Evolutionary conservation across 352 stramenopile species (phyloP).

Genomic region (Phytophthora macrochlamydospora): DNA sequence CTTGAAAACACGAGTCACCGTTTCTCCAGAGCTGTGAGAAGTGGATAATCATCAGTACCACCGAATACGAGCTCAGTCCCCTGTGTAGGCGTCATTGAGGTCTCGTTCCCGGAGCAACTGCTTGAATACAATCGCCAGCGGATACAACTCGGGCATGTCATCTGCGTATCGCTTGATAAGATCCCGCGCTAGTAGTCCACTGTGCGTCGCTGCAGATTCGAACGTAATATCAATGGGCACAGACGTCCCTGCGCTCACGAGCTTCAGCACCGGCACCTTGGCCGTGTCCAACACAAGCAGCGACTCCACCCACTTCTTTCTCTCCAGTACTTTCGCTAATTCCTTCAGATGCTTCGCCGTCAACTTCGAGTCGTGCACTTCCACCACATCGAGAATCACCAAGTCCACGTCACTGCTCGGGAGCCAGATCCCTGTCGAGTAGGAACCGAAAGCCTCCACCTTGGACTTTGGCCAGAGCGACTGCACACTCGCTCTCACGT

Average conservation of each 20-base stretch:
- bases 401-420: slow-evolving; percentile 88
- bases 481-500: slow-evolving; percentile 69
- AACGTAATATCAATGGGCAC: slow-evolving; percentile 90
- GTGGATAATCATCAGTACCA: slow-evolving; percentile 93
- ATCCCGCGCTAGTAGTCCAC: slow-evolving; percentile 78
- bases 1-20: slow-evolving; percentile 53
- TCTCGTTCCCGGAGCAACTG: slow-evolving; percentile 88
- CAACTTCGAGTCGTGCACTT: slow-evolving; percentile 62
- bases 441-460: slow-evolving; percentile 86
- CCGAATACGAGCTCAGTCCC: slow-evolving; percentile 92
- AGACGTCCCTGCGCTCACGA: slow-evolving; percentile 73
- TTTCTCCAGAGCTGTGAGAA: slow-evolving; percentile 80
- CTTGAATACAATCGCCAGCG: slow-evolving; percentile 91
- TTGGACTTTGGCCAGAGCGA: slow-evolving; percentile 76
- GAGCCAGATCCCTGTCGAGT: slow-evolving; percentile 88
- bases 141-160: slow-evolving; percentile 88
- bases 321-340: slow-evolving; percentile 59
- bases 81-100: slow-evolving; percentile 92
- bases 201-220: slow-evolving; percentile 81
- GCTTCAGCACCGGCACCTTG: slow-evolving; percentile 86
- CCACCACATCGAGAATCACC: slow-evolving; percentile 77
- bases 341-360: slow-evolving; percentile 66
- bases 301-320: slow-evolving; percentile 80
- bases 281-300: slow-evolving; percentile 82
- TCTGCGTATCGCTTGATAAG: slow-evolving; percentile 87